Conservation (phyloP, 2,329 filamentous ascomycete genomes). For the Aureobasidium melanogenum region DNA sequence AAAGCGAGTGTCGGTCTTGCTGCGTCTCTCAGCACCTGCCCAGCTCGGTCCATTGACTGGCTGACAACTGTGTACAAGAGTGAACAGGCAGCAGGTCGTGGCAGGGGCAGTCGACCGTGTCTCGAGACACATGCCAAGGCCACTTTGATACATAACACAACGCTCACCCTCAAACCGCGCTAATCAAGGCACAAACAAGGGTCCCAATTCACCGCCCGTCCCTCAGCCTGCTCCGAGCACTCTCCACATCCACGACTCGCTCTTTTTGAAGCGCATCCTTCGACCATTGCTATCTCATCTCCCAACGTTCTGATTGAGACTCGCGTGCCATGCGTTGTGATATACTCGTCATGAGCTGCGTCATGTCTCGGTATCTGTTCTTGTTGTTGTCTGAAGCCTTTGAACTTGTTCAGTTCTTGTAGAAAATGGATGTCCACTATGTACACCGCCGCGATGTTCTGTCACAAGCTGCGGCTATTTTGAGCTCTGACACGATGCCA, state of each 20-base stretch:
- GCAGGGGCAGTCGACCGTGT: not conserved
- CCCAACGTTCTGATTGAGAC: not conserved
- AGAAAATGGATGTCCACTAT: not conserved
- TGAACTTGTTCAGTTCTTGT: too few species aligned
- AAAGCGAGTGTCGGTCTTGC: not conserved
- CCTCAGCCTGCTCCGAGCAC: not conserved
- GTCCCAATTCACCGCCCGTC: not conserved
- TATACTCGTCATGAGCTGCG: not conserved
- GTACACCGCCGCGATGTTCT: not conserved
- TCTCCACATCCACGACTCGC: not conserved
- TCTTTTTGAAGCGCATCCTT: not conserved
- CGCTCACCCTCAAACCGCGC: not conserved
- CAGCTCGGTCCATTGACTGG: not conserved
- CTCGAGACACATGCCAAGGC: not conserved
- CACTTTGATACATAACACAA: constrained; percentile 4
- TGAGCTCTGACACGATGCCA: not conserved
- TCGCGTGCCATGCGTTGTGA: not conserved
- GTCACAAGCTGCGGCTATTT: not conserved
- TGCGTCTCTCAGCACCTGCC: not conserved
- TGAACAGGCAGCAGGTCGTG: not conserved
- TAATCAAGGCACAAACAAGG: not conserved
- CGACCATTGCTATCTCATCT: not conserved
- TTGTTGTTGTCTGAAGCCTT: not conserved
- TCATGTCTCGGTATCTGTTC: not conserved
- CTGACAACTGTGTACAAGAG: not conserved